These are phyloP conservation scores for Fusarium burgessii DNA, from an alignment of 2,329 filamentous ascomycete species.

Conservation along the genomic window DNA sequence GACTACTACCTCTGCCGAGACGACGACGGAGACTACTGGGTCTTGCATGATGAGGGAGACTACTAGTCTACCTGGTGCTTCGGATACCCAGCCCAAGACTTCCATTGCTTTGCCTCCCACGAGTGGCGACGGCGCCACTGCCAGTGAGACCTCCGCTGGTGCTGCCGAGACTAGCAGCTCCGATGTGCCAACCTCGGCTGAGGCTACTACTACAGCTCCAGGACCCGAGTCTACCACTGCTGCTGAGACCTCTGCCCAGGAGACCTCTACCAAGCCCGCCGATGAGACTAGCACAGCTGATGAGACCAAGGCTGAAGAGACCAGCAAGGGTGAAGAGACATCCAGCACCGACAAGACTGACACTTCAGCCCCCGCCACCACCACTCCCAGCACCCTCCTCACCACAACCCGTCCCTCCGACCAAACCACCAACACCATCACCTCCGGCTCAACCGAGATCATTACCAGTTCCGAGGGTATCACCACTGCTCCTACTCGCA, in stretches of 20 bases:
- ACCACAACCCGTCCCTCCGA: conserved; percentile 5
- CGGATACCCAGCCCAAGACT: background rate
- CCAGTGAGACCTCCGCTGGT: background rate
- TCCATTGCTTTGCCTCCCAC: background rate
- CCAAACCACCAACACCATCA: background rate
- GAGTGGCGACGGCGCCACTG: fast-evolving
- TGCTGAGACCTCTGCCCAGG: background rate
- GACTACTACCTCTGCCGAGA: background rate
- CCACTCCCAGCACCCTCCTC: background rate
- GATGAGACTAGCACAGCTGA: background rate
- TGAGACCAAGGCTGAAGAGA: background rate
- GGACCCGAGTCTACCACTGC: background rate
- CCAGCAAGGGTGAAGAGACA: background rate
- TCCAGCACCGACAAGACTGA: background rate
- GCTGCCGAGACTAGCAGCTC: background rate
- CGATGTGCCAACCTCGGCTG: background rate
- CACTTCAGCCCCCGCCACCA: background rate
- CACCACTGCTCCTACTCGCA: background rate
- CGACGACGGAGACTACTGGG: background rate
- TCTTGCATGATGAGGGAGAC: background rate
- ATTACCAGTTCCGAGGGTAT: background rate
- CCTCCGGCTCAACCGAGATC: background rate
- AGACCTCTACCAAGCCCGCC: background rate
- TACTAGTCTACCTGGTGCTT: background rate
- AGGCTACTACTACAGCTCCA: background rate